Evolutionary conservation across 352 stramenopile species (phyloP).

Genomic region (Phytophthora sp.): DNA sequence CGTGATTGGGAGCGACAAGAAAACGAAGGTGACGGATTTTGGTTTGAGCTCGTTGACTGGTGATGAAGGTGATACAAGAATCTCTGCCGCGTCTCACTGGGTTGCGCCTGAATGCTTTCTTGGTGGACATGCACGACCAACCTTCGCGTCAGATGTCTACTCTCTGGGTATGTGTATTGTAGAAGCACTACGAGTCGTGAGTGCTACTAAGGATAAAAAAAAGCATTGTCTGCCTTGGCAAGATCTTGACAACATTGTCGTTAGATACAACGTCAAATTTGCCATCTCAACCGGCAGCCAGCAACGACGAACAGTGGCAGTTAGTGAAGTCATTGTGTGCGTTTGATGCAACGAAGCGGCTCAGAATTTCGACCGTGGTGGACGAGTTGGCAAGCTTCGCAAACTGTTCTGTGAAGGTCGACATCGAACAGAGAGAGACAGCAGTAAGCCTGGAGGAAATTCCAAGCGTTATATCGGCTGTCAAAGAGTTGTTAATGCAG

Average conservation of each 20-base stretch:
- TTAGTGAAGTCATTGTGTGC: slow-evolving; percentile 1
- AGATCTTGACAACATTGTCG: background rate
- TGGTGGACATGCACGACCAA: background rate
- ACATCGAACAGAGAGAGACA: no score
- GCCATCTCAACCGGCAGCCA: background rate
- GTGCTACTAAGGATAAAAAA: background rate
- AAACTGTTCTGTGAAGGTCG: background rate
- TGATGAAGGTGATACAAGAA: background rate
- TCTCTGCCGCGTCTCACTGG: background rate
- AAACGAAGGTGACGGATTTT: slow-evolving; percentile 19
- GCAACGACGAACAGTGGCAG: background rate
- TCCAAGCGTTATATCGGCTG: no score
- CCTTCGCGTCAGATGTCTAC: background rate
- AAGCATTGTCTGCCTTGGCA: background rate
- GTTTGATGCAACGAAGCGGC: background rate
- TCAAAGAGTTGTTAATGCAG: background rate
- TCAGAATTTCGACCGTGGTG: background rate
- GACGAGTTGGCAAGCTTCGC: background rate
- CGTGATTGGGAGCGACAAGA: slow-evolving; percentile 11
- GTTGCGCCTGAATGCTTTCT: background rate
- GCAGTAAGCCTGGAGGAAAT: no score
- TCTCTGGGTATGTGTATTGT: slow-evolving; percentile 4
- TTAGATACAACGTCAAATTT: background rate
- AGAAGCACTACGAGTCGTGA: slow-evolving; percentile 3
- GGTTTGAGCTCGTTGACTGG: background rate